A percentile compares a stretch with the other conserved stretches of the same genome.
Evolutionary conservation across 1,284 basidiomycete genomes (phyloP).

Genomic region (Melampsora americana): DNA sequence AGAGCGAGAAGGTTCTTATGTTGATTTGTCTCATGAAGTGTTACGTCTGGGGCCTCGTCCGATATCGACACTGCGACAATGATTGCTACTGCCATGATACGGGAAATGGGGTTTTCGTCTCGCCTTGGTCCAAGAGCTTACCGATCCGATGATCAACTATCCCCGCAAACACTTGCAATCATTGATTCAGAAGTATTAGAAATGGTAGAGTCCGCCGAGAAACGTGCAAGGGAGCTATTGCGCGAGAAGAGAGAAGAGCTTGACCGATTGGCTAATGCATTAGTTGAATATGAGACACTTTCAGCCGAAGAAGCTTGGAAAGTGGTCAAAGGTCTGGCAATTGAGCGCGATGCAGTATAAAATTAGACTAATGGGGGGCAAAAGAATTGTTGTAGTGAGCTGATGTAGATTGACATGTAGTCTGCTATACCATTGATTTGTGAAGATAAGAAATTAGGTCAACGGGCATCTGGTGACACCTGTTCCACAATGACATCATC

Average conservation of each 20-base stretch:
- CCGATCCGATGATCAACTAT: constrained; percentile 46
- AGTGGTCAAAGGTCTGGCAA: constrained; percentile 62
- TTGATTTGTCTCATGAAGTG: constrained; percentile 40
- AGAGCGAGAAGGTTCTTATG: background rate
- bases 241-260: constrained; percentile 72
- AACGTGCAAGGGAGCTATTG: constrained; percentile 67
- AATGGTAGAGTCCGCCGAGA: constrained; percentile 70
- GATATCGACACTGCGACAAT: constrained; percentile 76
- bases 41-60: constrained; percentile 73
- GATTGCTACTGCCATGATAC: constrained; percentile 82
- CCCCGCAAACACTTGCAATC: constrained; percentile 48
- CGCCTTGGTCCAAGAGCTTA: constrained; percentile 47
- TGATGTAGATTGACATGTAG: no score
- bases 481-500: no score
- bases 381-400: no score
- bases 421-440: no score
- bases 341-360: constrained; percentile 36
- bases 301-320: constrained; percentile 75
- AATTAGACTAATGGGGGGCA: no score
- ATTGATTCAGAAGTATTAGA: constrained; percentile 55
- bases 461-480: no score
- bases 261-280: constrained; percentile 76
- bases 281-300: constrained; percentile 91
- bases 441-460: no score
- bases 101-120: constrained; percentile 76